Percentiles rank a stretch among this genome's conserved stretches.
phyloP scores from a whole-genome alignment of 306 rosid genomes.

The Ammopiptanthus mongolicus region DNA sequence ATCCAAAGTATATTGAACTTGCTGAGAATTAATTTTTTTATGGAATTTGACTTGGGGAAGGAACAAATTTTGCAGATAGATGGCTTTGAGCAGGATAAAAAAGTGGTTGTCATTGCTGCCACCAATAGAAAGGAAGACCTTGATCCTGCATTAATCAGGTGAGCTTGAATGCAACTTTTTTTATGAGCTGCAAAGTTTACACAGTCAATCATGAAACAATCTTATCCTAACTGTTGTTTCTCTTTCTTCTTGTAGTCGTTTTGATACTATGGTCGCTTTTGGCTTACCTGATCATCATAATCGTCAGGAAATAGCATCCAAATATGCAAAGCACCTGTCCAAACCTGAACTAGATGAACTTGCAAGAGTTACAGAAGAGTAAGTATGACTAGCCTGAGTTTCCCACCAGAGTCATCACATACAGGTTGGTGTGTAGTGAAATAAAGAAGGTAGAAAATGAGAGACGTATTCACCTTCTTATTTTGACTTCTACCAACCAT shows the following conservation, averaged over 20 bases:
- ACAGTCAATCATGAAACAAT: background rate
- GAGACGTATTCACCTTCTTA: background rate
- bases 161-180: slow-evolving; percentile 1
- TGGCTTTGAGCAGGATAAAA: slow-evolving; percentile 92
- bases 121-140: slow-evolving; percentile 97
- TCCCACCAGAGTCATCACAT: background rate
- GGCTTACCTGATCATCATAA: slow-evolving; percentile 71
- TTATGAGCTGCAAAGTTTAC: background rate
- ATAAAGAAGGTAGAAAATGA: background rate
- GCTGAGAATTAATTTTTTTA: background rate
- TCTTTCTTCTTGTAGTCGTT: slow-evolving; percentile 50
- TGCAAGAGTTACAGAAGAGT: slow-evolving; percentile 34
- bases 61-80: slow-evolving; percentile 62
- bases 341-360: slow-evolving; percentile 33
- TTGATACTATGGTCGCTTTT: slow-evolving; percentile 69
- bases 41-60: background rate
- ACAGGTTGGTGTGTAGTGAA: background rate
- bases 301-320: slow-evolving; percentile 74
- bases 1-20: background rate
- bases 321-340: slow-evolving; percentile 73
- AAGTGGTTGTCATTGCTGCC: slow-evolving; percentile 88
- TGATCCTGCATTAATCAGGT: slow-evolving; percentile 87
- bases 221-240: slow-evolving; percentile 5
- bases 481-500: slow-evolving; percentile 11
- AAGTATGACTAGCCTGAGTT: slow-evolving; percentile 13